phyloP scores from a whole-genome alignment of 129 eudicot species.

The Artemisia tridentata region DNA sequence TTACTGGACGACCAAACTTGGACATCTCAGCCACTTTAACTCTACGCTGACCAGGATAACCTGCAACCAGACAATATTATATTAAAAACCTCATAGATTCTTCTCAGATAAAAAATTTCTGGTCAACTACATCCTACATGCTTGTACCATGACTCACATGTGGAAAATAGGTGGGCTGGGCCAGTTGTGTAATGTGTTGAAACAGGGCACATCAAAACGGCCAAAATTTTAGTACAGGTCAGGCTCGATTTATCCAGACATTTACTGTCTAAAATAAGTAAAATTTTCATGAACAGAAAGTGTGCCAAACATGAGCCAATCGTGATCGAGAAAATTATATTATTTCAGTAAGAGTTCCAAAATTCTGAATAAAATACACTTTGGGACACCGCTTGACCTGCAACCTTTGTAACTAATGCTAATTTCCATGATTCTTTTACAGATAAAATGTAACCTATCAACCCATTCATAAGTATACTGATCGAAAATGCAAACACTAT shows the following conservation, averaged over 20 bases:
- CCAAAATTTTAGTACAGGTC: too few species aligned
- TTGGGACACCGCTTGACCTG: background rate
- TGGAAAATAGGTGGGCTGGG: too few species aligned
- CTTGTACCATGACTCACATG: background rate
- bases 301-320: too few species aligned
- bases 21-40: conserved; percentile 72
- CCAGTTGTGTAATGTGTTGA: too few species aligned
- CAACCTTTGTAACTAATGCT: background rate
- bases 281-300: too few species aligned
- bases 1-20: conserved; percentile 88
- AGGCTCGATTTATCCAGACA: too few species aligned
- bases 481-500: background rate
- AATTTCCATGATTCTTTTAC: background rate
- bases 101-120: background rate
- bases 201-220: too few species aligned
- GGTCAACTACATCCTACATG: background rate
- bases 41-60: conserved; percentile 71
- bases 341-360: too few species aligned
- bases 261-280: too few species aligned
- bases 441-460: background rate
- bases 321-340: too few species aligned
- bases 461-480: background rate
- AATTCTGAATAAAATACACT: too few species aligned
- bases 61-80: conserved; percentile 31
- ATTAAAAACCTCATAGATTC: conserved; percentile 1